Evolutionary conservation across 441 rosid genomes (phyloP).

Genomic region (Biscutella laevigata): DNA sequence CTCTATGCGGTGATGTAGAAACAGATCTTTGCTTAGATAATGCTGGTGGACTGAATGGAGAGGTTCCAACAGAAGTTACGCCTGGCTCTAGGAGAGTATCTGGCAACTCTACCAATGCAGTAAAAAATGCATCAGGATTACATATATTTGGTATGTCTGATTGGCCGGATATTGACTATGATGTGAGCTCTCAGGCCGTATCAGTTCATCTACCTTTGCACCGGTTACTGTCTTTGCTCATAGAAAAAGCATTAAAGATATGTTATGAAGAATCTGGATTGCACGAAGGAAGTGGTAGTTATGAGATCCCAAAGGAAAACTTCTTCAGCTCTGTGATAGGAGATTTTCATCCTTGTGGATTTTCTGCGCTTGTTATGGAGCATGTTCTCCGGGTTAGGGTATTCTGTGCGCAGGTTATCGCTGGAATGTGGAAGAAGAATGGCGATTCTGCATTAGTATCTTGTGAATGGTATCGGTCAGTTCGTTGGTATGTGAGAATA

Average conservation of each 20-base stretch:
- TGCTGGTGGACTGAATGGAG: slow-evolving; percentile 29
- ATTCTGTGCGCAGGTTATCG: slow-evolving; percentile 82
- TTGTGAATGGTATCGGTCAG: slow-evolving; percentile 80
- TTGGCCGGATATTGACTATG: slow-evolving; percentile 68
- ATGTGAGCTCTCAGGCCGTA: slow-evolving; percentile 78
- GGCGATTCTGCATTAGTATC: slow-evolving; percentile 70
- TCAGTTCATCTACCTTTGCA: slow-evolving; percentile 87
- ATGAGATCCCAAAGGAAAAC: slow-evolving; percentile 32
- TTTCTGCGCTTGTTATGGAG: slow-evolving; percentile 86
- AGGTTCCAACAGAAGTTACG: slow-evolving; percentile 22
- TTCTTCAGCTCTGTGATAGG: slow-evolving; percentile 62
- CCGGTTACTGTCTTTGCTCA: slow-evolving; percentile 70
- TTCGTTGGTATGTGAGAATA: slow-evolving; percentile 52
- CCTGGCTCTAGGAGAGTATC: slow-evolving; percentile 28
- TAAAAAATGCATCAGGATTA: slow-evolving; percentile 30
- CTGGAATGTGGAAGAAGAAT: slow-evolving; percentile 98
- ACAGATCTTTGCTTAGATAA: slow-evolving; percentile 35
- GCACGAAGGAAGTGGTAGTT: slow-evolving; percentile 20
- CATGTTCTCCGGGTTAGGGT: slow-evolving; percentile 88
- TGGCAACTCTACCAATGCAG: slow-evolving; percentile 27
- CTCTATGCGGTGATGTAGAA: slow-evolving; percentile 28
- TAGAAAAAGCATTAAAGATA: slow-evolving; percentile 60
- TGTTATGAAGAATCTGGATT: slow-evolving; percentile 56
- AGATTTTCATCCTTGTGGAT: slow-evolving; percentile 66
- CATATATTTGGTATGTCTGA: slow-evolving; percentile 43